Percentiles rank a stretch among this genome's conserved stretches.
These are phyloP conservation scores for Syncephalastrum sp. DNA, from an alignment of 371 early-diverging fungal species.

Conservation along the genomic window DNA sequence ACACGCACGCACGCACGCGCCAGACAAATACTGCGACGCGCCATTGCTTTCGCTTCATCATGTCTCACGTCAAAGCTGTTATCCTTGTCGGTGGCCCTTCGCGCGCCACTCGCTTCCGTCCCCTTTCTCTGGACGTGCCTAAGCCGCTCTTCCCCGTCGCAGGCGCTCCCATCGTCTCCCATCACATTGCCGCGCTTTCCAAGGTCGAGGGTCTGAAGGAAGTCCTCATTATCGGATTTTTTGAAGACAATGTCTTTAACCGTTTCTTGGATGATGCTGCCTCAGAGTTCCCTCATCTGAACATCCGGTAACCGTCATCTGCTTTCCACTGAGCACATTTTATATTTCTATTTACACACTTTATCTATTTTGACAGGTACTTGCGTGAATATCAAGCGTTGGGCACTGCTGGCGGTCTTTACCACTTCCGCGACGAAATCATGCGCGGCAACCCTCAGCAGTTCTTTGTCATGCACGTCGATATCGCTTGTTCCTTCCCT, in stretches of 20 bases:
- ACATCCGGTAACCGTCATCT: slow-evolving; percentile 67
- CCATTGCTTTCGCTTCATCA: slow-evolving; percentile 7
- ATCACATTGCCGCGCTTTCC: slow-evolving; percentile 90
- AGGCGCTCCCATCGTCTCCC: slow-evolving; percentile 92
- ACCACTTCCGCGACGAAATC: slow-evolving; percentile 97
- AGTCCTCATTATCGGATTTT: slow-evolving; percentile 94
- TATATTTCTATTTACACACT: neutral
- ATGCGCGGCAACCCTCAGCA: slow-evolving; percentile 85
- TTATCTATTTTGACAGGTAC: slow-evolving; percentile 58
- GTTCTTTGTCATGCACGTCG: slow-evolving; percentile 95
- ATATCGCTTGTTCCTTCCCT: slow-evolving; percentile 94
- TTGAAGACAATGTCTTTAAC: slow-evolving; percentile 89
- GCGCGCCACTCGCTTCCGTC: slow-evolving; percentile 95
- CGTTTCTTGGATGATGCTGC: slow-evolving; percentile 82
- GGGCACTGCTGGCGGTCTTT: slow-evolving; percentile 96
- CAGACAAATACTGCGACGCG: no score
- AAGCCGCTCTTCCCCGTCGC: slow-evolving; percentile 98
- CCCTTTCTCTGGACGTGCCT: slow-evolving; percentile 92
- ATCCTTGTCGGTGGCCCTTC: slow-evolving; percentile 97
- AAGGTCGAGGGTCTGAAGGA: slow-evolving; percentile 86
- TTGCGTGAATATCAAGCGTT: slow-evolving; percentile 95
- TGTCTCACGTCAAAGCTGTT: slow-evolving; percentile 56
- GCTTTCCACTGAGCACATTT: slow-evolving; percentile 1
- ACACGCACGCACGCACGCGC: no score
- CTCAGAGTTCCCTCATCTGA: slow-evolving; percentile 79